These are phyloP conservation scores for Pleurotus eryngii DNA, from an alignment of 768 basidiomycete genomes.

Conservation along the genomic window DNA sequence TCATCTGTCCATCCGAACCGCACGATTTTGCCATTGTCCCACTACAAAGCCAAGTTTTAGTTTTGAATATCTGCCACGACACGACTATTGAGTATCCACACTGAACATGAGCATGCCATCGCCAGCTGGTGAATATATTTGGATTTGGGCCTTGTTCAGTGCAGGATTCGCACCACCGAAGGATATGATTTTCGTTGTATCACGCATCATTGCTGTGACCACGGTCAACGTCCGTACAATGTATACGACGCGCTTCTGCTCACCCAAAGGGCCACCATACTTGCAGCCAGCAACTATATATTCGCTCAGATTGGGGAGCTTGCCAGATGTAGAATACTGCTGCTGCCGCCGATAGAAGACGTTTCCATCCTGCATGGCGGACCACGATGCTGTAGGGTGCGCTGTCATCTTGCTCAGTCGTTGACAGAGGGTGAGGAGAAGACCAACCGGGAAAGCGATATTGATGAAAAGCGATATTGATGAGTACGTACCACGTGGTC, in stretches of 20 bases:
- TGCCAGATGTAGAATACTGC: slow-evolving; percentile 79
- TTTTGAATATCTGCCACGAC: slow-evolving; percentile 6
- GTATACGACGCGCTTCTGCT: slow-evolving; percentile 16
- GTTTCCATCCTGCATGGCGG: slow-evolving; percentile 82
- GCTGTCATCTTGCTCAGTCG: slow-evolving; percentile 39
- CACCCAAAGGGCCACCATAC: slow-evolving; percentile 89
- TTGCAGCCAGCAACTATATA: slow-evolving; percentile 79
- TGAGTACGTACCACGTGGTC: background rate
- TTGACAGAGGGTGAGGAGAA: background rate
- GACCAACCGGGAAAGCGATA: background rate
- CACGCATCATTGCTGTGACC: slow-evolving; percentile 77
- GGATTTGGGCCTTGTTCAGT: slow-evolving; percentile 76
- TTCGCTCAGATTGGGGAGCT: slow-evolving; percentile 74
- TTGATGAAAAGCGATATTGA: background rate
- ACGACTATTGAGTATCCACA: slow-evolving; percentile 48
- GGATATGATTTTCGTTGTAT: slow-evolving; percentile 75
- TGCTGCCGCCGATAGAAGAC: slow-evolving; percentile 88
- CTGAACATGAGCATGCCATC: slow-evolving; percentile 63
- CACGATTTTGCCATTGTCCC: slow-evolving; percentile 85
- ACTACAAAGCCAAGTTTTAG: slow-evolving; percentile 45
- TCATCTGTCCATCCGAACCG: slow-evolving; percentile 83
- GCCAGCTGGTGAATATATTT: slow-evolving; percentile 85
- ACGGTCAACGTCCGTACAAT: slow-evolving; percentile 1
- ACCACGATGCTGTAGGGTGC: slow-evolving; percentile 84
- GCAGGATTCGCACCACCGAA: slow-evolving; percentile 55